Percentiles rank a stretch among this genome's conserved stretches.
Conservation (phyloP, 768 basidiomycete species). For the Thelephora ganbajun region DNA sequence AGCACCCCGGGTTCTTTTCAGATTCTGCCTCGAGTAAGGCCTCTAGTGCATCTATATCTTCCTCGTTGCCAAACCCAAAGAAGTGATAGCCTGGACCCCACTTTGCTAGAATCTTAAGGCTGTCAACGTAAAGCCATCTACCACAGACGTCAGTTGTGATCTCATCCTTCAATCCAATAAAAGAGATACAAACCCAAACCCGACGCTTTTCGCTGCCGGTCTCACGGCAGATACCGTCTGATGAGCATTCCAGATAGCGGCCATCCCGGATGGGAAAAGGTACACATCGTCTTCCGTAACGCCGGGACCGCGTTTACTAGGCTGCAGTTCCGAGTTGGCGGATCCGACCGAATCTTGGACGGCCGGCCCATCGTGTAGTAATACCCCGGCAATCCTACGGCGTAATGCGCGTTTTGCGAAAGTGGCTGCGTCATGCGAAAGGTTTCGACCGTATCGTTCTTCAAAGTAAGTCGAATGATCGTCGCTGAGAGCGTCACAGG, state of each 20-base stretch:
- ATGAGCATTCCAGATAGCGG: slow-evolving; percentile 89
- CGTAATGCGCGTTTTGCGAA: slow-evolving; percentile 81
- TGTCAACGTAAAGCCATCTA: slow-evolving; percentile 93
- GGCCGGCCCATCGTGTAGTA: slow-evolving; percentile 43
- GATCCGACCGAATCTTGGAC: slow-evolving; percentile 30
- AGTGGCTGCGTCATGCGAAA: slow-evolving; percentile 55
- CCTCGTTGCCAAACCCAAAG: slow-evolving; percentile 65
- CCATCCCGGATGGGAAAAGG: slow-evolving; percentile 81
- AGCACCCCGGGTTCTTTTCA: slow-evolving; percentile 8
- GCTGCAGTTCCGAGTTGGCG: slow-evolving; percentile 34
- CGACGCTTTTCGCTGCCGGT: slow-evolving; percentile 68
- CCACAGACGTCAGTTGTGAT: slow-evolving; percentile 18
- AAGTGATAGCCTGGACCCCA: slow-evolving; percentile 95
- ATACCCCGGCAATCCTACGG: slow-evolving; percentile 79
- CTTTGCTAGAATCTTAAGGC: slow-evolving; percentile 85
- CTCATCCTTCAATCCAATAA: slow-evolving; percentile 5
- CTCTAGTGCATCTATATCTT: slow-evolving; percentile 65
- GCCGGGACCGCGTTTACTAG: slow-evolving; percentile 49
- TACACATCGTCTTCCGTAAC: slow-evolving; percentile 83
- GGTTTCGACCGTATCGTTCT: slow-evolving; percentile 88
- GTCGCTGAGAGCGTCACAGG: slow-evolving; percentile 33
- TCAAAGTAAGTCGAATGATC: slow-evolving; percentile 75
- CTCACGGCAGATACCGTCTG: slow-evolving; percentile 43
- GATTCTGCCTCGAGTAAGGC: slow-evolving; percentile 35
- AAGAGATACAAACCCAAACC: slow-evolving; percentile 70